Evolutionary conservation across 805 yeast genomes (phyloP), one percentile per base, ranked within the genome.

Genomic region (Saturnispora besseyi): DNA sequence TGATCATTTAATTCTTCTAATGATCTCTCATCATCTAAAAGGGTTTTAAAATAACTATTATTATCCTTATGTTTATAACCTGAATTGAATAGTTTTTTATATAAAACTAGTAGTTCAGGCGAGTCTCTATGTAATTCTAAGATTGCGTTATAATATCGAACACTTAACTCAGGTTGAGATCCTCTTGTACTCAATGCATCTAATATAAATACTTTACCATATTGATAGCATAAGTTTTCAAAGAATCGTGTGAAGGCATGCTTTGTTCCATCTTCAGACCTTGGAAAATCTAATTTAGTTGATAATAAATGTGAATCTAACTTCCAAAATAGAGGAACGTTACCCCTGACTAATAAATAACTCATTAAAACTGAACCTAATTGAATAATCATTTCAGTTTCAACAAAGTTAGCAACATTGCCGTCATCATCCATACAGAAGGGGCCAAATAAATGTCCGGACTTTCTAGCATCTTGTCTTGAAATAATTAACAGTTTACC

Each of bases 341-440:
- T 78, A 1, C 82, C 82, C 46, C 78, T 59, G 4, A 76, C 57
- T 24, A 75, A 64, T 6, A 74, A 68, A 51, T 75, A 74, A 5
- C 78, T 54, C 59, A 71, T 43, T 59, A 65, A 30, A 64, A 67
- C 5, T 73, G 65, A 30, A 18, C 48, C 43, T 44, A 74, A 73
- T 9, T 46, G 47, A 9, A 77, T 58, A 8, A 77, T 66, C 13
- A 77, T 59, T 59, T 78, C 82, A 4, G 78, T 67, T 55, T 78
- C 82, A 22, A 71, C 75, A 56, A 67, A 77, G 55, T 77, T 76
- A 3, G 88, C 87, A 36, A 81, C 85, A 55, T 81, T 67, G 0
- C 85, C 59, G 38, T 74, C 74, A 53, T 78, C 82, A 57, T 78
- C 83, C 56, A 77, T 69, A 32, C 83, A 79, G 67, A 75, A 74